Conservation (phyloP, 2,329 filamentous ascomycete genomes). For the Apiospora pterosperma region DNA sequence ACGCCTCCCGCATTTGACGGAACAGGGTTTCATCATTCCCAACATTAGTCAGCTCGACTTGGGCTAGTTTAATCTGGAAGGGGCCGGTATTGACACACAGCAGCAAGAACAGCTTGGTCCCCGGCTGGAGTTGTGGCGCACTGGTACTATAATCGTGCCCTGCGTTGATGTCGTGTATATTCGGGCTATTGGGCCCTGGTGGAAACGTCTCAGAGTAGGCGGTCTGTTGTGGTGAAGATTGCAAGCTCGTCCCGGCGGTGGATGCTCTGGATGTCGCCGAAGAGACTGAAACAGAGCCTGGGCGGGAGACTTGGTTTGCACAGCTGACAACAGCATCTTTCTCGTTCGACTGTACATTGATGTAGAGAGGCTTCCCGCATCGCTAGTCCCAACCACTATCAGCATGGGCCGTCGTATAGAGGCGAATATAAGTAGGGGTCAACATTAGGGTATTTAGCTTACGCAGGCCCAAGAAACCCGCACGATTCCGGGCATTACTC, state of each 20-base stretch:
- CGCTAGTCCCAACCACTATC: too few relatives aligned
- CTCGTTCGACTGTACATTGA: background rate
- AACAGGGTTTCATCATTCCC: background rate
- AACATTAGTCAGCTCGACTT: slow-evolving; percentile 14
- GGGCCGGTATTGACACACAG: slow-evolving; percentile 15
- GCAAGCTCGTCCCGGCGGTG: background rate
- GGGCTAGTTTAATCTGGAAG: slow-evolving; percentile 9
- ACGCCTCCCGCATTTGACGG: background rate
- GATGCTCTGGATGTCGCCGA: background rate
- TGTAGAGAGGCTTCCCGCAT: too few relatives aligned
- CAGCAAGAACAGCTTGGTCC: slow-evolving; percentile 14
- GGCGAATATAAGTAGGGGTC: background rate
- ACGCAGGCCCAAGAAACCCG: background rate
- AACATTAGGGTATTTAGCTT: background rate
- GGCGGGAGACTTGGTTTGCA: background rate
- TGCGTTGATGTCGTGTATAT: background rate
- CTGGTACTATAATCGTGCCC: background rate
- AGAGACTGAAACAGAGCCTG: background rate
- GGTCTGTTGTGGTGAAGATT: background rate
- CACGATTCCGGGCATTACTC: background rate
- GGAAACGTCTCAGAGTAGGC: too few relatives aligned
- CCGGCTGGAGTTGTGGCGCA: slow-evolving; percentile 3
- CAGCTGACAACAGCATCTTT: background rate
- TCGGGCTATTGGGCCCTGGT: background rate
- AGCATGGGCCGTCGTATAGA: too few relatives aligned